Conservation (phyloP, 1,139 yeast species). For the Williopsis jadinii region DNA sequence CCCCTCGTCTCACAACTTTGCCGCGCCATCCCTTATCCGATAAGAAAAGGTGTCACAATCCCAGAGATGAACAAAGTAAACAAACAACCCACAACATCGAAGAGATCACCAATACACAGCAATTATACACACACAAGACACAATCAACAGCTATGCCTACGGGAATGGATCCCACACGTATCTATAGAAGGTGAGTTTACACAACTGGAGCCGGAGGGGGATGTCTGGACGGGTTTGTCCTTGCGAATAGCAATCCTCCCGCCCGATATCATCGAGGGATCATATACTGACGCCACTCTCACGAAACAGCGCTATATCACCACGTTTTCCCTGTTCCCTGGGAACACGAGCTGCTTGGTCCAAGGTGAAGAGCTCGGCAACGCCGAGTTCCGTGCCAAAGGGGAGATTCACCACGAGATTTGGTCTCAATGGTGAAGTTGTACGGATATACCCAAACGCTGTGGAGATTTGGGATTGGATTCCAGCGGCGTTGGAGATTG, state of each 20-base stretch:
- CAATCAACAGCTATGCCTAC: constrained; percentile 29
- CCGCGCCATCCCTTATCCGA: no score
- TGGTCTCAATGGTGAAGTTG: constrained; percentile 42
- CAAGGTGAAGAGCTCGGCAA: constrained; percentile 16
- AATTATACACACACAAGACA: not conserved
- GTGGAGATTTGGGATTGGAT: constrained; percentile 51
- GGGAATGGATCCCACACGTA: constrained; percentile 23
- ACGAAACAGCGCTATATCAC: constrained; percentile 13
- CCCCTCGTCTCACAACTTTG: no score
- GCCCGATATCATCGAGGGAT: not conserved
- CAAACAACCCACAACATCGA: no score
- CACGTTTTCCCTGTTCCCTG: constrained; percentile 11
- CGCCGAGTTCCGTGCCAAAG: not conserved
- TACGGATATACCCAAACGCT: constrained; percentile 28
- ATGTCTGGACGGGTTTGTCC: no score
- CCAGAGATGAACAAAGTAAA: no score
- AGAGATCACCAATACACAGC: no score
- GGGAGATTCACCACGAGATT: constrained; percentile 25
- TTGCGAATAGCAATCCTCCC: not conserved
- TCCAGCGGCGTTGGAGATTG: constrained; percentile 21
- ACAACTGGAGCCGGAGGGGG: no score
- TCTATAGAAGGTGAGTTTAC: constrained; percentile 16
- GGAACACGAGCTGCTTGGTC: constrained; percentile 22
- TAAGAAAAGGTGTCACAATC: no score
- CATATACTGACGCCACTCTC: not conserved